Conservation (phyloP, 1,284 basidiomycete genomes). For the Leccinum subspadiceum region DNA sequence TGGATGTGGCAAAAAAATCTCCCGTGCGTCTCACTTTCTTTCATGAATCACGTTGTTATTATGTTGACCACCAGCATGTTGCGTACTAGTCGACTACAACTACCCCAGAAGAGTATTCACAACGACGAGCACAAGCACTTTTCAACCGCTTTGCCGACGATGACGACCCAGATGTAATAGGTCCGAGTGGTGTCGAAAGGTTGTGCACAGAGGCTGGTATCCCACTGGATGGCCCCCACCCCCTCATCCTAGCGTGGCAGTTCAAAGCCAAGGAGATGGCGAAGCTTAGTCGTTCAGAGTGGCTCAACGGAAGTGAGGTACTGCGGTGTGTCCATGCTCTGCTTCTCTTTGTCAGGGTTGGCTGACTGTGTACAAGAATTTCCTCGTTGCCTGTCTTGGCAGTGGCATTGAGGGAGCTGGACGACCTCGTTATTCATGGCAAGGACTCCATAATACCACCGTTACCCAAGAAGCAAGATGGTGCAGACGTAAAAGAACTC, state of each 20-base stretch:
- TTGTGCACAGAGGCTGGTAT: constrained; percentile 65
- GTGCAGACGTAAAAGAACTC: constrained; percentile 34
- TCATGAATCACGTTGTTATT: not conserved
- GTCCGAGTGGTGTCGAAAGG: constrained; percentile 63
- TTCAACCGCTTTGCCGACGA: constrained; percentile 63
- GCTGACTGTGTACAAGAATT: constrained; percentile 42
- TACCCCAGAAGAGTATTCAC: constrained; percentile 47
- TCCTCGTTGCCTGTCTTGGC: constrained; percentile 53
- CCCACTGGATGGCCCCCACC: constrained; percentile 65
- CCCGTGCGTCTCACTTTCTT: constrained; percentile 17
- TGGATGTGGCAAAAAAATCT: constrained; percentile 28
- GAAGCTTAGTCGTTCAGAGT: constrained; percentile 63
- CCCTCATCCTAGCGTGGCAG: constrained; percentile 73
- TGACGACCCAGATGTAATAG: constrained; percentile 57
- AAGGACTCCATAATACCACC: constrained; percentile 36
- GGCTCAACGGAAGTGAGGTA: constrained; percentile 55
- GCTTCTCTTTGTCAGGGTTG: not conserved
- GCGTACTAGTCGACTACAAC: constrained; percentile 10
- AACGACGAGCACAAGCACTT: constrained; percentile 48
- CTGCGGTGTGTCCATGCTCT: constrained; percentile 48
- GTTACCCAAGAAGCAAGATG: constrained; percentile 36
- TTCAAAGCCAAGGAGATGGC: constrained; percentile 66
- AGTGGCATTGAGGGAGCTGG: constrained; percentile 55
- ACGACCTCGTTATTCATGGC: constrained; percentile 55
- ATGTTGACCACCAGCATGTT: constrained; percentile 4